phyloP scores from a whole-genome alignment of 169 alveolate genomes.

The Eimeria necatrix region DNA sequence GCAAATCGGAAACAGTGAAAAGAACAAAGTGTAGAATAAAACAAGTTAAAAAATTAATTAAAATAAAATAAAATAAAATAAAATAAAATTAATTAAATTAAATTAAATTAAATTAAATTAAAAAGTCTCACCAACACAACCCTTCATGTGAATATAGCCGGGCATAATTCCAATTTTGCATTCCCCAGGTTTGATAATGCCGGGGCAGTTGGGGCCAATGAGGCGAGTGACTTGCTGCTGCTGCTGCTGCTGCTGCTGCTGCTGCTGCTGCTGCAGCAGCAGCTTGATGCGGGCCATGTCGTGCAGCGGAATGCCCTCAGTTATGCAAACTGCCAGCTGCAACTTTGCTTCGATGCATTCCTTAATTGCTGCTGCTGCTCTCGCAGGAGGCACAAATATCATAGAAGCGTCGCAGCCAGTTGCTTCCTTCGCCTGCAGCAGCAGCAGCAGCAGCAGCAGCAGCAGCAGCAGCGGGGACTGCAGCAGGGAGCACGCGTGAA shows the following conservation, averaged over 20 bases:
- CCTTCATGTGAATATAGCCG: conserved; percentile 96
- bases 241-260: conserved; percentile 87
- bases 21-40: no score
- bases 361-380: conserved; percentile 96
- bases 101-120: no score
- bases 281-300: conserved; percentile 97
- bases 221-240: conserved; percentile 91
- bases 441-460: not conserved
- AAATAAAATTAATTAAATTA: no score
- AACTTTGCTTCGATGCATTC: conserved; percentile 98
- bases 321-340: conserved; percentile 97
- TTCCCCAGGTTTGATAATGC: conserved; percentile 98
- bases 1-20: no score
- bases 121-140: conserved; percentile 89
- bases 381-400: conserved; percentile 97
- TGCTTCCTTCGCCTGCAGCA: conserved; percentile 73
- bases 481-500: not conserved
- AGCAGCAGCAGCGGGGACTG: not conserved
- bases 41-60: no score
- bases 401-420: conserved; percentile 97
- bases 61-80: no score
- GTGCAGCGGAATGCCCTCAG: conserved; percentile 99
- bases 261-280: conserved; percentile 83
- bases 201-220: conserved; percentile 99
- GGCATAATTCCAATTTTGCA: conserved; percentile 99